Percentiles rank a stretch among this genome's conserved stretches.
Conservation (phyloP, 495 filamentous ascomycete species). For the Podospora appendiculata region DNA sequence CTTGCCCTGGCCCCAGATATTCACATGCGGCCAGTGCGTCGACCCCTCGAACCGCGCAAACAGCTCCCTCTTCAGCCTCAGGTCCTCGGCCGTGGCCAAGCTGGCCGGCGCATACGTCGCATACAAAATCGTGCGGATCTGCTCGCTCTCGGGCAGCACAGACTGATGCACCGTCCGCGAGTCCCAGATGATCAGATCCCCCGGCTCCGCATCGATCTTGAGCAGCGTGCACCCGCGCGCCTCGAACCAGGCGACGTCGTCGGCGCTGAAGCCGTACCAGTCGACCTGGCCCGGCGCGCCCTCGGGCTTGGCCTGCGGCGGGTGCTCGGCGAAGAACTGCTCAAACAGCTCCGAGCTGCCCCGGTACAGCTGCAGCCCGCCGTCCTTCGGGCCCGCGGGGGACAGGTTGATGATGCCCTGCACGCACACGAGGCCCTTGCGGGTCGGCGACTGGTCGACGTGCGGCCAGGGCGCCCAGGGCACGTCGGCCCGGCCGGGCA, state of each 20-base stretch:
- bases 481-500: conserved; percentile 30
- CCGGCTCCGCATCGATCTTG: conserved; percentile 34
- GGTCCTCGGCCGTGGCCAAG: background rate
- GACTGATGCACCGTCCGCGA: conserved; percentile 31
- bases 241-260: conserved; percentile 31
- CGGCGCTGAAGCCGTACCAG: conserved; percentile 33
- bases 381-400: conserved; percentile 36
- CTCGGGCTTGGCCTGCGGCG: conserved; percentile 20
- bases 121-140: background rate
- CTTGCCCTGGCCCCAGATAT: background rate
- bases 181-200: conserved; percentile 38
- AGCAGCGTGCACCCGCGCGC: conserved; percentile 28
- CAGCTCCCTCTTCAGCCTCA: background rate
- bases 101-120: background rate
- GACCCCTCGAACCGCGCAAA: background rate
- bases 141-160: background rate
- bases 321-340: conserved; percentile 14
- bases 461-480: conserved; percentile 39
- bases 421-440: conserved; percentile 34
- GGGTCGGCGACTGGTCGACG: conserved; percentile 36
- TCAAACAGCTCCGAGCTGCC: conserved; percentile 21
- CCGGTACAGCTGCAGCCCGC: conserved; percentile 33
- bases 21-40: background rate
- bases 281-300: conserved; percentile 27
- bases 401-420: conserved; percentile 41